Evolutionary conservation across 768 basidiomycete species (phyloP), one percentile per base, ranked within the genome.

Genomic region (Suillus discolor): DNA sequence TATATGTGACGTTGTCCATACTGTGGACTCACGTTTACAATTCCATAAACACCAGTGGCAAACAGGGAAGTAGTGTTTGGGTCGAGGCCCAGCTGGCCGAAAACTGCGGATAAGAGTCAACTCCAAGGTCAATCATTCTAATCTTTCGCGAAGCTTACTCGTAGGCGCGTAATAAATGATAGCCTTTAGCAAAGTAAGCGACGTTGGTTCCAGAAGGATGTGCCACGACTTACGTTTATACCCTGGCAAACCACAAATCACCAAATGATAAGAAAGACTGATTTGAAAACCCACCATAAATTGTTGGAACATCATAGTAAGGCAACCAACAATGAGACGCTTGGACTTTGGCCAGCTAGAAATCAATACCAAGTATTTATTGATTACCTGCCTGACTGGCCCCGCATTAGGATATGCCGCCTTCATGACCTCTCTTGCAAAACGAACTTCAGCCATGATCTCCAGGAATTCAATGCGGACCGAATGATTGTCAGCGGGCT

Each of bases 11-110:
- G 6, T 42, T 41, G 16, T 12, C 28, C 18, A 31, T 7, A 12
- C 8, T 20, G 13, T 23, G 6, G 34, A 66, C 70, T 49, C 55
- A 72, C 72, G 20, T 76, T 77, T 18, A 77, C 76, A 68, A 81
- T 71, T 16, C 81, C 81, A n/a, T 75, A 79, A n/a, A 81, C 79
- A 20, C 81, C 81, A 2, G 80, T 79, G 23, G 81, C 81, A 15
- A 82, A 68, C 7, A 82, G 66, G 8, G 81, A 82, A 1, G 81
- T 79, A 1, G 81, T 81, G 42, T 76, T 79, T 1, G 77, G 78
- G n/a, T 79, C 73, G 38, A 82, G 68, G n/a, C 79, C 80, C 23
- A 82, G 65, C 60, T 79, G 78, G 61, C 77, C 73, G 64, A 82
- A 82, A 47, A 82, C 81, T 72, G 51, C 16, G 69, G 69, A 61